Evolutionary conservation across 140 eudicot genomes (phyloP), one percentile per base, ranked within the genome.

Genomic region (Erigeron philadelphicus): DNA sequence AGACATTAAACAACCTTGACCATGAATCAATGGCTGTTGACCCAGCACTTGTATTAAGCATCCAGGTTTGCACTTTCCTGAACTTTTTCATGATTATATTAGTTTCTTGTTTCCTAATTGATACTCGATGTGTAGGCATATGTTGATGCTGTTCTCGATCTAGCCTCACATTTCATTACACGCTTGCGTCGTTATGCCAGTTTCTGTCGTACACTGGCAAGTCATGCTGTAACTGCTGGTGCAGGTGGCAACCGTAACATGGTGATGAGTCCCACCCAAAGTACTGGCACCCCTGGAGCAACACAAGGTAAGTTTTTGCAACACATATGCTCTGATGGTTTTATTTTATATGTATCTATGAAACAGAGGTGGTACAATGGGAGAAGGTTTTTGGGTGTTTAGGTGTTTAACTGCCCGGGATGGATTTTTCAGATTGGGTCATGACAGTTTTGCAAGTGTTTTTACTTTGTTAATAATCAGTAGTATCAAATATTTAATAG

Each of bases 181-280:
- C 98, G 98, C 18, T 75, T 93, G 66, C 81, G 98, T 23, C 95
- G 98, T 43, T 89, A 93, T 81, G 98, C 98, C 40, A 93, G 98
- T 68, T 93, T 93, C 72, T 93, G 98, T 71, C 98, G 98, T 64
- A 93, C 98, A 59, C 76, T 93, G 81, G 98, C 98, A 67, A 93
- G 88, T 76, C 98, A 89, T 81, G 96, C 98, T 47, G 95, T 84
- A 72, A 80, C 85, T 62, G 82, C 96, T 58, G 98, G 96, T 78
- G 81, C 96, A 43, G 84, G 89, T 70, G 95, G 93, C 67, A 89
- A 84, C 72, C 90, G 98, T 65, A 85, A 56, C 80, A 79, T 89
- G 89, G 98, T 93, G 78, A 76, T 85, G 17, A 89, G 98, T 78
- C 98, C 98, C 60, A 83, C 96, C 67, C 96, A 87, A 77, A 87